Evolutionary conservation across 208 protist species (phyloP).

Genomic region (Kentomonas sorsogonicus): DNA sequence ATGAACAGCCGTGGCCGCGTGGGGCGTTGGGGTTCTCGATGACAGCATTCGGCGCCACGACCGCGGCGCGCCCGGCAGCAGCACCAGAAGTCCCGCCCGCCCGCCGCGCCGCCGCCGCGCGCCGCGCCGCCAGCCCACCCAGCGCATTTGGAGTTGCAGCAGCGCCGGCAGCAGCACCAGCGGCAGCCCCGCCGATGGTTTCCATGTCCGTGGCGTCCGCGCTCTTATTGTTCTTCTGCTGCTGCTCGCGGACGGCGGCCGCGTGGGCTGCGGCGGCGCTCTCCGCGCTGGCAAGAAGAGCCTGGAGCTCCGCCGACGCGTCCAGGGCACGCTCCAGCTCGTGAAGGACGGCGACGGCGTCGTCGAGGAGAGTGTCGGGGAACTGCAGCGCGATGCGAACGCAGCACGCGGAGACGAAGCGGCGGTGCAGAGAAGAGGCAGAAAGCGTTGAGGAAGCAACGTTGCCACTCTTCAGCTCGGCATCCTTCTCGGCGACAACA

Average conservation of each 20-base stretch:
- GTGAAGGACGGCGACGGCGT: slow-evolving; percentile 53
- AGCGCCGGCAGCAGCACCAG: no score
- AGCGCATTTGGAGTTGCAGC: no score
- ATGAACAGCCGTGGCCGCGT: slow-evolving; percentile 56
- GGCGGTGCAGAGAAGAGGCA: no score
- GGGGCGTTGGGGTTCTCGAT: slow-evolving; percentile 36
- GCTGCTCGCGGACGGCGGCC: neutral
- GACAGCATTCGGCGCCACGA: neutral
- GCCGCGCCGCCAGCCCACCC: neutral
- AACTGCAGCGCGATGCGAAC: slow-evolving; percentile 83
- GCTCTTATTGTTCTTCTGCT: neutral
- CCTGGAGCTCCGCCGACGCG: no score
- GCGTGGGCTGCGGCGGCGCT: neutral
- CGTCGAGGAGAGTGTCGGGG: slow-evolving; percentile 76
- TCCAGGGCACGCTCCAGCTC: slow-evolving; percentile 38
- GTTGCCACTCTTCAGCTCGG: no score
- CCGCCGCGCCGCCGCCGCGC: neutral
- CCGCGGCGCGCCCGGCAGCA: neutral
- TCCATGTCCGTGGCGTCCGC: no score
- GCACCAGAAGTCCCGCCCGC: neutral
- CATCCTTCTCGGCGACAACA: slow-evolving; percentile 22
- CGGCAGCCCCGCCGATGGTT: no score
- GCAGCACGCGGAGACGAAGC: slow-evolving; percentile 15
- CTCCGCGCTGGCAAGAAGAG: neutral
- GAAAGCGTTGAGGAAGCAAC: no score